phyloP scores from a whole-genome alignment of 805 yeast species.

The Kodamaea jinghongensis region DNA sequence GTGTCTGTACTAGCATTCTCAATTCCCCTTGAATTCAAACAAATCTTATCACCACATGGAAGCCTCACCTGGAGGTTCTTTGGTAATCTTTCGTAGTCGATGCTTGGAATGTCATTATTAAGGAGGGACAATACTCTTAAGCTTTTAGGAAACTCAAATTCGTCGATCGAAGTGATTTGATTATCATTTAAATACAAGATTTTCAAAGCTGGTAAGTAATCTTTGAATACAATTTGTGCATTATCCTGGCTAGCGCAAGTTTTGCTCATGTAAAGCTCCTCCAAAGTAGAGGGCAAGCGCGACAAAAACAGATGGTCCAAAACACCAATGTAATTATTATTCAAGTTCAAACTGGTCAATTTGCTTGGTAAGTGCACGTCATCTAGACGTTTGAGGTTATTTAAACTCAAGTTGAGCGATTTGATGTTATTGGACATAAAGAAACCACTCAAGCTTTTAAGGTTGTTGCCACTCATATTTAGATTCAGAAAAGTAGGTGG shows the following conservation, averaged over 20 bases:
- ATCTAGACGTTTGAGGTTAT: constrained; percentile 6
- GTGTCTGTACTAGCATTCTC: too few relatives aligned
- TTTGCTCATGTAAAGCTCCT: constrained; percentile 8
- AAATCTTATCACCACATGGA: background rate
- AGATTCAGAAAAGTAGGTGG: constrained; percentile 9
- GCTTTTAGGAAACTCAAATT: constrained; percentile 7
- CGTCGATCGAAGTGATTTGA: constrained; percentile 8
- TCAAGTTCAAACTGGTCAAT: constrained; percentile 7
- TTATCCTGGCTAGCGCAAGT: background rate
- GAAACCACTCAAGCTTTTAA: constrained; percentile 1
- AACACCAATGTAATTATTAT: constrained; percentile 4
- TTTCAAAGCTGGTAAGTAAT: constrained; percentile 7
- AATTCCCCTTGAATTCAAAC: background rate
- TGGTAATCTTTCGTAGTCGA: constrained; percentile 5
- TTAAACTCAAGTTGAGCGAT: constrained; percentile 9
- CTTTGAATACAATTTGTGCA: constrained; percentile 1
- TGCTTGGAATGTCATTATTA: constrained; percentile 8
- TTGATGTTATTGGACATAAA: constrained; percentile 3
- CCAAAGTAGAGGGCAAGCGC: constrained; percentile 8
- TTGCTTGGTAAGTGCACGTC: constrained; percentile 7
- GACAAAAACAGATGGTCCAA: constrained; percentile 3
- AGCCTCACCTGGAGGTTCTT: too few relatives aligned
- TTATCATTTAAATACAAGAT: constrained; percentile 10
- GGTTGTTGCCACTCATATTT: constrained; percentile 9
- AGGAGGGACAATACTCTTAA: constrained; percentile 7